phyloP scores from a whole-genome alignment of 352 stramenopile genomes.

The Nothophytophthora sp. region DNA sequence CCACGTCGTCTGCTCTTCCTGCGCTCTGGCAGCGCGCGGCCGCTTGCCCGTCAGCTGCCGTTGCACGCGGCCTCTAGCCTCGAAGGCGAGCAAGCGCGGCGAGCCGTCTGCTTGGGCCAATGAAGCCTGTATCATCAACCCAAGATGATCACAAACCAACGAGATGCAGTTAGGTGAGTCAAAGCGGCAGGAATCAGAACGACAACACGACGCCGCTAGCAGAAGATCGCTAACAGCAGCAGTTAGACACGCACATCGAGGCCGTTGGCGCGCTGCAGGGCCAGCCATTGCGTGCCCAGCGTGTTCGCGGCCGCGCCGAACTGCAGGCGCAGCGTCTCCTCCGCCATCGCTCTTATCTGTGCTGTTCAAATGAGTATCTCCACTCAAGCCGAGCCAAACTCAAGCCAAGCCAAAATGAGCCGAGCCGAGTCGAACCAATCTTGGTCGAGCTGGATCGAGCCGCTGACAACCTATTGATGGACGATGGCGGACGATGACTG shows the following conservation, averaged over 20 bases:
- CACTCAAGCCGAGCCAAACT: not conserved
- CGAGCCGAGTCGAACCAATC: too few relatives aligned
- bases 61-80: conserved; percentile 62
- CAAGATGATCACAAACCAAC: not conserved
- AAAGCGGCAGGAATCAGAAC: not conserved
- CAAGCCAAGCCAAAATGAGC: too few relatives aligned
- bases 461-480: not conserved
- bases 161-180: not conserved
- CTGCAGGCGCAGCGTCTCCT: conserved; percentile 70
- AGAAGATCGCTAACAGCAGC: too few relatives aligned
- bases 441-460: too few relatives aligned
- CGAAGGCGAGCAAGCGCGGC: conserved; percentile 64
- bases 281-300: conserved; percentile 63
- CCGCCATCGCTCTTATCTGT: conserved; percentile 8
- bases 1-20: conserved; percentile 40
- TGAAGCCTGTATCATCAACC: conserved; percentile 16
- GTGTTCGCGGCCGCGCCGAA: conserved; percentile 73
- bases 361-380: not conserved
- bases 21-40: conserved; percentile 10
- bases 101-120: conserved; percentile 32
- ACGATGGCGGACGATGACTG: not conserved
- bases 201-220: too few relatives aligned
- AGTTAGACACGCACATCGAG: too few relatives aligned
- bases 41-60: conserved; percentile 14
- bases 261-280: conserved; percentile 42